These are phyloP conservation scores for Phoma sp. DNA, from an alignment of 2,329 filamentous ascomycete genomes.

Conservation along the genomic window DNA sequence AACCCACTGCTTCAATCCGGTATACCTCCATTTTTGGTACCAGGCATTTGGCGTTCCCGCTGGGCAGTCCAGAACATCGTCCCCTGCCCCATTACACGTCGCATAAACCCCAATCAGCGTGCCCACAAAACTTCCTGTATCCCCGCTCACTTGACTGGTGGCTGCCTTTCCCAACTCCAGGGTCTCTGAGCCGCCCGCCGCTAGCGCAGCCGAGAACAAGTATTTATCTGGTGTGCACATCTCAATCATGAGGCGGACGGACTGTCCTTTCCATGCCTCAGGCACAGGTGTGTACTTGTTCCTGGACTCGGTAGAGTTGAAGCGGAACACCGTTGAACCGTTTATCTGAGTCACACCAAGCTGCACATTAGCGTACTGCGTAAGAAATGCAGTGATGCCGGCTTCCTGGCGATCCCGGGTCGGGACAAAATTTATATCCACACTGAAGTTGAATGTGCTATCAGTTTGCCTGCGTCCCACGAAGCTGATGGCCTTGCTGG, in stretches of 20 bases:
- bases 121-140: background rate
- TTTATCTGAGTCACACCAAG: background rate
- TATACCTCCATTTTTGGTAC: background rate
- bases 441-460: constrained; percentile 59
- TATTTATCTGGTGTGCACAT: background rate
- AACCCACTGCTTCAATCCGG: background rate
- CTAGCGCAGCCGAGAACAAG: background rate
- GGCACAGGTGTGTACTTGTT: background rate
- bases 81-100: background rate
- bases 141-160: background rate
- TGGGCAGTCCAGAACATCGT: background rate
- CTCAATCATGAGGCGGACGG: background rate
- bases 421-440: constrained; percentile 51
- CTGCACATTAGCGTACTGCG: constrained; percentile 37
- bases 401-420: constrained; percentile 53
- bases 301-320: background rate
- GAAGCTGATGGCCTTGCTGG: constrained; percentile 56
- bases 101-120: background rate
- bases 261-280: background rate
- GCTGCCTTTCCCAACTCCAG: background rate
- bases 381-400: constrained; percentile 60
- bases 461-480: constrained; percentile 60
- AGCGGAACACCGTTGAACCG: background rate
- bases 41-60: background rate
- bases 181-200: background rate